Base-by-base conservation (phyloP, 202 grass and related monocot genomes). In the Brachypodium distachyon region DNA sequence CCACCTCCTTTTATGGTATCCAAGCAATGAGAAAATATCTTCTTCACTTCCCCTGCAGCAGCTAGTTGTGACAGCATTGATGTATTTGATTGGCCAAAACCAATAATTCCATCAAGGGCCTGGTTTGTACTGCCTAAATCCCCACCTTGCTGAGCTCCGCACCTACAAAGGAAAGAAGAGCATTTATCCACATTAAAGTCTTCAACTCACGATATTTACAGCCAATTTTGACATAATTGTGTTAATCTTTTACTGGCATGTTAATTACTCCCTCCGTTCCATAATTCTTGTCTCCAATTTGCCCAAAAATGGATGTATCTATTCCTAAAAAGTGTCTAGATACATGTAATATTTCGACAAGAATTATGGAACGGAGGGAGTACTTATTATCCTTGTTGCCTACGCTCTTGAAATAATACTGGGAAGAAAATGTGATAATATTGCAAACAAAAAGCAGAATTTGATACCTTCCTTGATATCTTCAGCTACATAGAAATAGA, bases 31-130 rank as follows among this genome's bases (percentile, higher is more conserved):
- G 96, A 46, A 88, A 95, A 98, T 77, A 95, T 76, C 87, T 95
- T 98, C 82, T 77, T 98, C 70, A 95, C 89, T 90, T 98, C 85
- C 75, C 89, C 85, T 36, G 89, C 46, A 56, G 83, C 69, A 85
- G 96, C 87, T 56, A 98, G 67, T 37, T 98, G 96, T 48, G 96
- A 92, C 31, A 98, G 59, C 78, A 92, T 86, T 61, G 96, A 98
- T 32, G 96, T 85, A 83, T 98, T 95, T 77, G 91, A 84, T 74
- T 98, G 85, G n/a, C 96, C 96, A 74, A 98, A 98, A 87, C 96
- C 96, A 39, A 98, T 51, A 88, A 98, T 98, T 68, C 96, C 96
- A 59, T 98, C 96, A 76, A 98, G 89, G 29, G 96, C 96, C 86
- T 92, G 82, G 26, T 50, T 89, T 79, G 96, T 83, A 79, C 19